phyloP scores from a whole-genome alignment of 371 early-diverging fungal species.

The Mortierella sp. region DNA sequence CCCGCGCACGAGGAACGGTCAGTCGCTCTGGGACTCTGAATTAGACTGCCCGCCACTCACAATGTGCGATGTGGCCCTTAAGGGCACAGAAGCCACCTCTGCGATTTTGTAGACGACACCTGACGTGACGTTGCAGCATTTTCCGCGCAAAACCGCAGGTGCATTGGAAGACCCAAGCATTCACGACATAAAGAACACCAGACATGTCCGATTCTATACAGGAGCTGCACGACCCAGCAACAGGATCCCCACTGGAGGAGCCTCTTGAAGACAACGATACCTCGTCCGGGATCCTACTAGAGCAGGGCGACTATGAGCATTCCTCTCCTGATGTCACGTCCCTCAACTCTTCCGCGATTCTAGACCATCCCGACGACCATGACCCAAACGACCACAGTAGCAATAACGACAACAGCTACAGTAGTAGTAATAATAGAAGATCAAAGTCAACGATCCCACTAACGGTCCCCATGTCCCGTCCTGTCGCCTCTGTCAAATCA shows the following conservation, averaged over 20 bases:
- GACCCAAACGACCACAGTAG: neutral
- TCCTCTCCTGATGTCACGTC: constrained; percentile 42
- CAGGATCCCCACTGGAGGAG: constrained; percentile 30
- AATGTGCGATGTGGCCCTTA: too few species aligned
- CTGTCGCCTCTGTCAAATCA: neutral
- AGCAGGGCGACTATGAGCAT: constrained; percentile 38
- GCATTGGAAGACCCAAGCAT: too few species aligned
- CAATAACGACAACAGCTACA: neutral
- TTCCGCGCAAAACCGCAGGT: too few species aligned
- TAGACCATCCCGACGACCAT: constrained; percentile 31
- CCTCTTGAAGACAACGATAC: constrained; percentile 37
- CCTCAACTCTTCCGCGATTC: constrained; percentile 39
- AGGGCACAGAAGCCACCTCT: too few species aligned
- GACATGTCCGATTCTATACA: constrained; percentile 33
- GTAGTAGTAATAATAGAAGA: too few species aligned
- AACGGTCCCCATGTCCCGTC: constrained; percentile 6
- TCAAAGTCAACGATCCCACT: neutral
- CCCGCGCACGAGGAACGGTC: too few species aligned
- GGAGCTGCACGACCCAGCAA: constrained; percentile 35
- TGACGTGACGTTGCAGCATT: too few species aligned
- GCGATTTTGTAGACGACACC: too few species aligned
- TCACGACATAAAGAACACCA: too few species aligned
- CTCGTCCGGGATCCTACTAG: constrained; percentile 38
- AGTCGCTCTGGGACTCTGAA: too few species aligned
- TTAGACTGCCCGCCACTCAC: too few species aligned